phyloP scores from a whole-genome alignment of 1,284 basidiomycete species.

The Microstroma glucosiphilum region DNA sequence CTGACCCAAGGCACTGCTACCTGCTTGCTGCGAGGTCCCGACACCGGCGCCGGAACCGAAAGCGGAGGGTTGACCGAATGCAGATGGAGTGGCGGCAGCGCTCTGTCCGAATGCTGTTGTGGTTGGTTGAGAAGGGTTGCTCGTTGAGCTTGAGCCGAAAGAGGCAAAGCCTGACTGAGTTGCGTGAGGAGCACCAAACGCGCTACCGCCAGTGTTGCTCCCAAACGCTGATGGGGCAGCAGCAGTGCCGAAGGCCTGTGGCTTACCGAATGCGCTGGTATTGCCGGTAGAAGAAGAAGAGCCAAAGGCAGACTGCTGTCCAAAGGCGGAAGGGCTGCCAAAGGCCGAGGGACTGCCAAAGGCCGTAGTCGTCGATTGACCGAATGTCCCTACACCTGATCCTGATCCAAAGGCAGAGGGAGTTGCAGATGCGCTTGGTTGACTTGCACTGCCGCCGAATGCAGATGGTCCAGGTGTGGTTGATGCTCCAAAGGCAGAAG shows the following conservation, averaged over 20 bases:
- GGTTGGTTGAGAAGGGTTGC: no score
- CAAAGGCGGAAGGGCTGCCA: constrained; percentile 28
- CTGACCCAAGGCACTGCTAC: constrained; percentile 14
- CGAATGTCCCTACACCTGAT: background rate
- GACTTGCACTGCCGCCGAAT: background rate
- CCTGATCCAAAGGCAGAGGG: constrained; percentile 18
- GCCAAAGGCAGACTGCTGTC: constrained; percentile 15
- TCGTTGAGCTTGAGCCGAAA: background rate
- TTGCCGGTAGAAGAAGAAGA: constrained; percentile 39
- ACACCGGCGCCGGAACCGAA: constrained; percentile 27
- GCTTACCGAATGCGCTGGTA: constrained; percentile 29
- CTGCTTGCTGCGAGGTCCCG: no score
- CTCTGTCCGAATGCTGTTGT: background rate
- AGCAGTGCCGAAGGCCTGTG: constrained; percentile 15
- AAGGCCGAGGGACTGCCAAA: constrained; percentile 26
- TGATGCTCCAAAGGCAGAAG: background rate
- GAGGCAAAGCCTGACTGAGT: constrained; percentile 8
- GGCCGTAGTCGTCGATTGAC: constrained; percentile 12
- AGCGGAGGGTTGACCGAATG: constrained; percentile 25
- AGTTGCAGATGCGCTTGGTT: constrained; percentile 21
- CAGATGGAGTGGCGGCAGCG: constrained; percentile 15
- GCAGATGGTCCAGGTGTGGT: background rate
- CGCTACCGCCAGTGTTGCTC: background rate
- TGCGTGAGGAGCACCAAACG: constrained; percentile 11
- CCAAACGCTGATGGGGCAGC: constrained; percentile 1